Evolutionary conservation across 1,284 basidiomycete genomes (phyloP).

Genomic region (Puccinia coronata): DNA sequence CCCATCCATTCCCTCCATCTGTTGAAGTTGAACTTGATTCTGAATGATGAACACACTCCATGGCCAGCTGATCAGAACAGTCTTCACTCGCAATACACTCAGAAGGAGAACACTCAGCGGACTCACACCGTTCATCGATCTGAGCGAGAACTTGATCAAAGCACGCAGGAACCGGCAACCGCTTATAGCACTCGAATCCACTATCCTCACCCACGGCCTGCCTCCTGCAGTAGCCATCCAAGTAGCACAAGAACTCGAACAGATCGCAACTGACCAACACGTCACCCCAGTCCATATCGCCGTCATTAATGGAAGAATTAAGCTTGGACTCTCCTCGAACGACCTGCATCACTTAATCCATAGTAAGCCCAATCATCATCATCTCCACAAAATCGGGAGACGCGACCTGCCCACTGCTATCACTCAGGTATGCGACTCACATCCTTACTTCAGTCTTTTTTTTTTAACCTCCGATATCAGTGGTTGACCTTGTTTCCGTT

Average conservation of each 20-base stretch:
- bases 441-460: background rate
- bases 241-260: constrained; percentile 67
- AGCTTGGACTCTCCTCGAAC: constrained; percentile 72
- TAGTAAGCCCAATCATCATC: constrained; percentile 66
- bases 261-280: constrained; percentile 73
- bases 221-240: constrained; percentile 66
- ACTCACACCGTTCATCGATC: constrained; percentile 7
- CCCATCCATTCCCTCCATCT: too few relatives aligned
- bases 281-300: constrained; percentile 89
- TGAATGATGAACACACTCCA: too few relatives aligned
- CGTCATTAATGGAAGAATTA: constrained; percentile 76
- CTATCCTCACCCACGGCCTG: constrained; percentile 81
- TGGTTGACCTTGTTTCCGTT: background rate
- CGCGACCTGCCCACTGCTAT: constrained; percentile 81
- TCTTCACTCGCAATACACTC: too few relatives aligned
- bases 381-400: constrained; percentile 74
- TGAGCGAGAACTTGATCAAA: background rate
- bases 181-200: constrained; percentile 67
- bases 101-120: background rate
- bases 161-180: constrained; percentile 54
- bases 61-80: too few relatives aligned
- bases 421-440: background rate
- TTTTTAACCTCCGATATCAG: background rate
- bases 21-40: too few relatives aligned
- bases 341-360: constrained; percentile 69